Conservation (phyloP, 2,329 filamentous ascomycete species). For the Cladosporium sp. region DNA sequence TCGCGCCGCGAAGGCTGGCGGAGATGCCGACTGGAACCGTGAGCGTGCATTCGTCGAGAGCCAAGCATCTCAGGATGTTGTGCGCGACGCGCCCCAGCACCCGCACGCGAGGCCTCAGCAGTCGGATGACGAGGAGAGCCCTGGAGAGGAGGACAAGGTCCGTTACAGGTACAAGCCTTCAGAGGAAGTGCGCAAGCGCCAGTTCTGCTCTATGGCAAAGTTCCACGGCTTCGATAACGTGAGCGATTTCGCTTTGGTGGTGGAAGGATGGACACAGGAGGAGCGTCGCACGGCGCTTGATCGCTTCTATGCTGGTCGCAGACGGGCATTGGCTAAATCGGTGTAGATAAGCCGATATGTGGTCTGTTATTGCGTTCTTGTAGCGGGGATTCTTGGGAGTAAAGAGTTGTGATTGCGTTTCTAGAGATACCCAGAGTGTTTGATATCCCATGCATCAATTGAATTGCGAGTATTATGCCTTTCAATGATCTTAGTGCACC, state of each 20-base stretch:
- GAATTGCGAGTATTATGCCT: no score
- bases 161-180: conserved; percentile 68
- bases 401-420: background rate
- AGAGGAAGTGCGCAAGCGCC: conserved; percentile 66
- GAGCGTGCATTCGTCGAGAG: conserved; percentile 41
- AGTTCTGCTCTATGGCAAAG: conserved; percentile 87
- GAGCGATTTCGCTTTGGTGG: conserved; percentile 81
- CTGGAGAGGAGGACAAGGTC: conserved; percentile 32
- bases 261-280: conserved; percentile 86
- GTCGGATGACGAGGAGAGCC: conserved; percentile 16
- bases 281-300: conserved; percentile 74
- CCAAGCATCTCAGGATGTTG: conserved; percentile 45
- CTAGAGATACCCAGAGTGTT: background rate
- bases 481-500: no score
- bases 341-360: background rate
- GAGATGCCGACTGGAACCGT: conserved; percentile 48
- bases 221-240: conserved; percentile 71
- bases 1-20: conserved; percentile 62
- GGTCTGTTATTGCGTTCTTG: no score
- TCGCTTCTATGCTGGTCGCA: conserved; percentile 60
- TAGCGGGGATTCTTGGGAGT: background rate
- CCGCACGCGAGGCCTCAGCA: conserved; percentile 26
- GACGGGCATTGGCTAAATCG: background rate
- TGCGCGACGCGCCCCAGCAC: conserved; percentile 6
- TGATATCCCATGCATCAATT: no score